Evolutionary conservation across 2,329 filamentous ascomycete species (phyloP), one percentile per base, ranked within the genome.

Genomic region (Xylariomycetidae sp.): DNA sequence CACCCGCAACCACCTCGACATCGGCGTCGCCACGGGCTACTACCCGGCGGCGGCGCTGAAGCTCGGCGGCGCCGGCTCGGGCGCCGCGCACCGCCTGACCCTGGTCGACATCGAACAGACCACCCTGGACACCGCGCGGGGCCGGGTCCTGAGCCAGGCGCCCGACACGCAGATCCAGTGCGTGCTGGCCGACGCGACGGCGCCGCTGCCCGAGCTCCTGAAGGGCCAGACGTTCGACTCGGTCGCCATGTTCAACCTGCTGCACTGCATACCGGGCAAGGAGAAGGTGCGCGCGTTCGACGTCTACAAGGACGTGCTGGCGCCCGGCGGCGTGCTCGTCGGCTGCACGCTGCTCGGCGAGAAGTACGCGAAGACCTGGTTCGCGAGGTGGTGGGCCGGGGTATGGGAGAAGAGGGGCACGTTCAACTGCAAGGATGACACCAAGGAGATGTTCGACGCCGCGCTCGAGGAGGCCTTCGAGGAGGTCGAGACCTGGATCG

Each of bases 221-320:
- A 35, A 40, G 17, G 42, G 42, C 25, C 44, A 38, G 3, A 45
- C 43, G 28, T 70, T 64, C 41, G 59, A 66, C 41, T 63, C 63
- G 1, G 61, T 72, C 31, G 61, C 60, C 11, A 53, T 66, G 47
- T 65, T 64, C 43, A 67, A 63, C 40, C 39, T 67, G 4, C 49
- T 67, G 12, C 64, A 68, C 42, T 67, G 64, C 43, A 40, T 68
- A 8, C 63, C 63, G 0, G 55, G 54, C 0, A 51, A 53, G 2
- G 37, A 38, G 5, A 64, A 66, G 40, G 35, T 53, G 10, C 28
- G 20, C 9, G 49, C 62, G 2, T 52, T 67, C 14, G 34, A 27
- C 6, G 45, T 49, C 5, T 50, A 61, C 30, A 62, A 58, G 41
- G 37, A 43, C 2, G 35, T 55, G 5, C 41, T 67, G 8, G 48